Conservation (phyloP, 768 basidiomycete genomes). For the Mycena polygramma region DNA sequence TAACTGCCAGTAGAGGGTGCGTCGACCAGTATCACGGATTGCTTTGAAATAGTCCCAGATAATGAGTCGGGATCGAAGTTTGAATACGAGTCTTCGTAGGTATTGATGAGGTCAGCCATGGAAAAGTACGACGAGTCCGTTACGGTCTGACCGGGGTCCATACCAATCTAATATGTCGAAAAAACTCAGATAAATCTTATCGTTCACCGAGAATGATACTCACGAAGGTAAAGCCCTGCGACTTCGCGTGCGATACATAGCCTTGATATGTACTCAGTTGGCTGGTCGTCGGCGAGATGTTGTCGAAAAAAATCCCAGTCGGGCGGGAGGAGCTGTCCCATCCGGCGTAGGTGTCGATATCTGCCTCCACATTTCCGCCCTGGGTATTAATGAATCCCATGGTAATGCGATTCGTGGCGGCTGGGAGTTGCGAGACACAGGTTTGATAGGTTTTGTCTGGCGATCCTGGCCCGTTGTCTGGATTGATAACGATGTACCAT, state of each 20-base stretch:
- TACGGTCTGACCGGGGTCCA: constrained; percentile 22
- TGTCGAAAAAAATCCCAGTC: constrained; percentile 27
- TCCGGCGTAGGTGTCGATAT: constrained; percentile 33
- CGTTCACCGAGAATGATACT: background rate
- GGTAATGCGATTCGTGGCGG: constrained; percentile 6
- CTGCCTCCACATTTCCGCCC: background rate
- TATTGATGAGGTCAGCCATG: constrained; percentile 32
- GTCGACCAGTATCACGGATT: constrained; percentile 27
- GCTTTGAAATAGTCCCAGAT: constrained; percentile 26
- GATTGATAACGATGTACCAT: constrained; percentile 33
- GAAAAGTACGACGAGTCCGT: constrained; percentile 9
- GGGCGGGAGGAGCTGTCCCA: constrained; percentile 28
- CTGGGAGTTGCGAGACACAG: constrained; percentile 11
- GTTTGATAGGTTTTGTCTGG: constrained; percentile 3
- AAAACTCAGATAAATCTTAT: background rate
- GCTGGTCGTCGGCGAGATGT: constrained; percentile 12
- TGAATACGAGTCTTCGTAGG: constrained; percentile 32
- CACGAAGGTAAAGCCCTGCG: constrained; percentile 31
- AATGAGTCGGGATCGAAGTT: constrained; percentile 22
- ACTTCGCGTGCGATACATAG: constrained; percentile 26
- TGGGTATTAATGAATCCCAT: constrained; percentile 19
- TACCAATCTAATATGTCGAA: constrained; percentile 10
- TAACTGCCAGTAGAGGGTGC: constrained; percentile 29
- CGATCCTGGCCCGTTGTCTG: constrained; percentile 23
- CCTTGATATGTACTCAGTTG: constrained; percentile 11